These are phyloP conservation scores for Rhododendron henanense DNA, from an alignment of 148 eudicot genomes.

Conservation along the genomic window DNA sequence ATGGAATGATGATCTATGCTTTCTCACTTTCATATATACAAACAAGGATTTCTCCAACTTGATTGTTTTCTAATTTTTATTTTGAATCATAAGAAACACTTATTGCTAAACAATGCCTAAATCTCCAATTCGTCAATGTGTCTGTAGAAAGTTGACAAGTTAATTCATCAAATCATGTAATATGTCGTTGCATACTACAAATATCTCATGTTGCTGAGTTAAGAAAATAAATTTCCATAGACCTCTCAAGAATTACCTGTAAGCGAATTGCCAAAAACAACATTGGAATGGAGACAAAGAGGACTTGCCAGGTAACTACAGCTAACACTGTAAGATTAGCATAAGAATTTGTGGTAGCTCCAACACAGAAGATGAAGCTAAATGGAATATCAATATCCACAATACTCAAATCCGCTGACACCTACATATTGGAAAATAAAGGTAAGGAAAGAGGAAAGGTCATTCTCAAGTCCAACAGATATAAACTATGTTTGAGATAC, in stretches of 20 bases:
- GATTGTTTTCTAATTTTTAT: not conserved
- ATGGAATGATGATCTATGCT: not conserved
- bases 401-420: constrained; percentile 84
- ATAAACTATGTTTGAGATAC: constrained; percentile 6
- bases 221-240: not conserved
- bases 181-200: not conserved
- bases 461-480: not conserved
- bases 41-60: not conserved
- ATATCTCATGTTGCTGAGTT: not conserved
- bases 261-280: constrained; percentile 53
- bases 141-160: not conserved
- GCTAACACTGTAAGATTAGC: constrained; percentile 66
- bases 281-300: constrained; percentile 76
- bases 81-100: not conserved
- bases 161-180: not conserved
- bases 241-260: constrained; percentile 48
- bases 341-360: constrained; percentile 51
- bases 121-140: not conserved
- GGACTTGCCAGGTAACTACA: constrained; percentile 85
- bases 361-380: constrained; percentile 51
- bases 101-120: not conserved
- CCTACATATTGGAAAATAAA: constrained; percentile 31
- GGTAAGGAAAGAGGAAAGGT: not conserved
- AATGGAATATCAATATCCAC: constrained; percentile 80
- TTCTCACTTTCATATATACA: not conserved